phyloP scores from a whole-genome alignment of 495 filamentous ascomycete species.

The Bathelium albidoporum region DNA sequence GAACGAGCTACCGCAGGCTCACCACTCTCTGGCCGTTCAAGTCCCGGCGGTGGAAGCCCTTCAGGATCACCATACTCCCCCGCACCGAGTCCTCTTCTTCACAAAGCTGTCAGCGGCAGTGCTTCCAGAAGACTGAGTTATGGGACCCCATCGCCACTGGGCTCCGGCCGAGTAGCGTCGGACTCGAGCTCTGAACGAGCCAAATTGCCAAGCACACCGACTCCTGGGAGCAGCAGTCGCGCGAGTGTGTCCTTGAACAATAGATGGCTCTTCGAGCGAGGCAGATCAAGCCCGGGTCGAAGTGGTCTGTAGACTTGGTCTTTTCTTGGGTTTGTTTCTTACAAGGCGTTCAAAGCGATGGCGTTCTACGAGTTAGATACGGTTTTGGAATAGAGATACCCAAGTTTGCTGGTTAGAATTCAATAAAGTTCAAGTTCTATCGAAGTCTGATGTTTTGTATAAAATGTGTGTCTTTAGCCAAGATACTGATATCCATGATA shows the following conservation, averaged over 20 bases:
- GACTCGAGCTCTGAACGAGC: conserved; percentile 33
- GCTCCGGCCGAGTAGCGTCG: conserved; percentile 39
- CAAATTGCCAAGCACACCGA: conserved; percentile 49
- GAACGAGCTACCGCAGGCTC: conserved; percentile 42
- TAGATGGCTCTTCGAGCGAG: conserved; percentile 87
- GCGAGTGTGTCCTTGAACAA: conserved; percentile 67
- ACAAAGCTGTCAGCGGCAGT: conserved; percentile 52
- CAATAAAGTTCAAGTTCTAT: no score
- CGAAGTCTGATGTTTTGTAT: no score
- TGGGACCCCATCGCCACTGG: conserved; percentile 45
- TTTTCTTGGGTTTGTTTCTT: not conserved
- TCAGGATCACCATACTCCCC: conserved; percentile 41
- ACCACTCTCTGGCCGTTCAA: conserved; percentile 38
- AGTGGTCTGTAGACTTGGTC: conserved; percentile 7
- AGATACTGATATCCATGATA: no score
- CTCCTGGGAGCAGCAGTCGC: conserved; percentile 50
- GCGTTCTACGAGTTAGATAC: not conserved
- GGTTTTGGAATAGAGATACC: not conserved
- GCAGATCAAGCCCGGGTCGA: conserved; percentile 38
- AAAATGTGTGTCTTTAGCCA: no score
- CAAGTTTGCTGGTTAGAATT: not conserved
- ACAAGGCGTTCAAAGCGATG: not conserved
- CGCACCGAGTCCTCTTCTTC: conserved; percentile 52
- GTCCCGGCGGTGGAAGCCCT: conserved; percentile 35
- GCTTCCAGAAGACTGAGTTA: conserved; percentile 49